phyloP scores from a whole-genome alignment of 106 monocot genomes.

The Gastrodia elata region DNA sequence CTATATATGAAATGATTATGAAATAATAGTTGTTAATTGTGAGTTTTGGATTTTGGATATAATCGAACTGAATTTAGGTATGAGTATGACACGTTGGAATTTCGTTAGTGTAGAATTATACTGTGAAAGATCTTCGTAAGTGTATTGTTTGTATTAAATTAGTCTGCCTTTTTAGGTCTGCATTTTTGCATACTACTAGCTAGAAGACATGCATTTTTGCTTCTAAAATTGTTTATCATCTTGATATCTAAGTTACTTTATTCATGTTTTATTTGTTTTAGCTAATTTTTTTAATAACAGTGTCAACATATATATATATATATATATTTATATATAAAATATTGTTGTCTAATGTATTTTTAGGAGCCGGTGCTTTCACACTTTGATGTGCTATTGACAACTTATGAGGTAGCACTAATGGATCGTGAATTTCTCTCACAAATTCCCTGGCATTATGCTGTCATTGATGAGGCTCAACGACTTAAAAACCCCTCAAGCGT shows the following conservation, averaged over 20 bases:
- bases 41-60: no score
- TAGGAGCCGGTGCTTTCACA: constrained; percentile 34
- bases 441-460: constrained; percentile 81
- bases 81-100: not conserved
- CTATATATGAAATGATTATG: not conserved
- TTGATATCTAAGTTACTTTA: not conserved
- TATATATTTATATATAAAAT: no score
- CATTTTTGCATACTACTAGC: not conserved
- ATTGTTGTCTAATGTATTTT: constrained; percentile 1
- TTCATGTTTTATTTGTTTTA: not conserved
- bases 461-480: constrained; percentile 94
- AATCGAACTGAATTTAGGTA: no score
- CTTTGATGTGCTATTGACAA: constrained; percentile 86
- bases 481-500: constrained; percentile 93
- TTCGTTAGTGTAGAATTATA: not conserved
- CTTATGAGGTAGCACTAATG: constrained; percentile 80
- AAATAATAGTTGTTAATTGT: not conserved
- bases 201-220: not conserved
- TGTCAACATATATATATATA: no score
- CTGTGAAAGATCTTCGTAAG: not conserved
- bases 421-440: constrained; percentile 95
- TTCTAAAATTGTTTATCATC: not conserved
- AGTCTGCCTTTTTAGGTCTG: not conserved
- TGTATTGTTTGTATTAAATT: not conserved
- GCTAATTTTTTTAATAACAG: no score